Percentiles rank a stretch among this genome's conserved stretches.
Conservation (phyloP, 768 basidiomycete species). For the Phaeotremella skinneri region DNA sequence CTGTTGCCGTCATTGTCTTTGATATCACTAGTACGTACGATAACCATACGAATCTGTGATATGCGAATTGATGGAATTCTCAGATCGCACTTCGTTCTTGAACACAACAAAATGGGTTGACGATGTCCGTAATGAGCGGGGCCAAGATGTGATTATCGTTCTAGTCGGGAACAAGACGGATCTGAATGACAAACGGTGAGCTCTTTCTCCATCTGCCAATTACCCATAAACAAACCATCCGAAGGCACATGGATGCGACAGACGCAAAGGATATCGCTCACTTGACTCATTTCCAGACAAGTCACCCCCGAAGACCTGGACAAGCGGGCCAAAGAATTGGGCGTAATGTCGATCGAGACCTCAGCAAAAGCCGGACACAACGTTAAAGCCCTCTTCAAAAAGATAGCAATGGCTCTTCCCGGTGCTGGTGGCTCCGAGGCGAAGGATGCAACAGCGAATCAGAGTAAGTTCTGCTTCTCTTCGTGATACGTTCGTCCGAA, state of each 20-base stretch:
- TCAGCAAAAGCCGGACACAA: constrained; percentile 99
- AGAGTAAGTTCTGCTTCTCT: constrained; percentile 48
- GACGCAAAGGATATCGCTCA: too few relatives aligned
- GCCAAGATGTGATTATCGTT: constrained; percentile 96
- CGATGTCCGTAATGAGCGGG: constrained; percentile 94
- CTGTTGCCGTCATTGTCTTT: constrained; percentile 97
- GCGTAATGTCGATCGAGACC: constrained; percentile 99
- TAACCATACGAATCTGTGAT: neutral
- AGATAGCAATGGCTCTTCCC: constrained; percentile 96
- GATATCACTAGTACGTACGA: constrained; percentile 86
- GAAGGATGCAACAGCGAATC: constrained; percentile 59
- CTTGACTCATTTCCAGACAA: constrained; percentile 61
- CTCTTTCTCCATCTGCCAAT: constrained; percentile 21
- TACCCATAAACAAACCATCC: neutral
- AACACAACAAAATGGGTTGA: constrained; percentile 99
- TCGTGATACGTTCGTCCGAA: neutral
- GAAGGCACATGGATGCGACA: too few relatives aligned
- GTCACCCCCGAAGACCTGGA: constrained; percentile 98
- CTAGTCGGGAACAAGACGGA: constrained; percentile 99
- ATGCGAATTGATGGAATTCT: neutral
- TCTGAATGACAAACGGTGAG: constrained; percentile 93
- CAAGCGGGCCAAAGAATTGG: constrained; percentile 79
- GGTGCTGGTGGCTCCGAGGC: constrained; percentile 68
- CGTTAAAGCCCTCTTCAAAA: constrained; percentile 97
- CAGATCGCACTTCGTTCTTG: constrained; percentile 95